Evolutionary conservation across 164 flowering plant species (phyloP).

Genomic region (Vitis vinifera): ASM3070453v1 NC_081806.1:3279001-3279500

Average conservation of each 20-base stretch:
- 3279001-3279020: conserved; percentile 65
- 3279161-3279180: conserved; percentile 57
- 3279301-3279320: neutral
- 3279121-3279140: conserved; percentile 66
- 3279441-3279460: conserved; percentile 64
- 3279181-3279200: conserved; percentile 78
- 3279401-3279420: conserved; percentile 69
- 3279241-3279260: neutral
- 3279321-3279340: conserved; percentile 47
- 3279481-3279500: no score
- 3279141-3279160: conserved; percentile 72
- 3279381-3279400: conserved; percentile 60
- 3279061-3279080: conserved; percentile 20
- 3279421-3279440: conserved; percentile 63
- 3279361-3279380: conserved; percentile 64
- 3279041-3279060: conserved; percentile 40
- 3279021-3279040: conserved; percentile 49
- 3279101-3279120: conserved; percentile 38
- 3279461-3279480: conserved; percentile 53
- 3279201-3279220: conserved; percentile 60
- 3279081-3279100: conserved; percentile 27
- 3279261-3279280: no score
- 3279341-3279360: conserved; percentile 60
- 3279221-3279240: conserved; percentile 37
- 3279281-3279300: no score